Evolutionary conservation across 192 early-diverging fungal species (phyloP).

Genomic region (Linnemannia hyalina): DNA sequence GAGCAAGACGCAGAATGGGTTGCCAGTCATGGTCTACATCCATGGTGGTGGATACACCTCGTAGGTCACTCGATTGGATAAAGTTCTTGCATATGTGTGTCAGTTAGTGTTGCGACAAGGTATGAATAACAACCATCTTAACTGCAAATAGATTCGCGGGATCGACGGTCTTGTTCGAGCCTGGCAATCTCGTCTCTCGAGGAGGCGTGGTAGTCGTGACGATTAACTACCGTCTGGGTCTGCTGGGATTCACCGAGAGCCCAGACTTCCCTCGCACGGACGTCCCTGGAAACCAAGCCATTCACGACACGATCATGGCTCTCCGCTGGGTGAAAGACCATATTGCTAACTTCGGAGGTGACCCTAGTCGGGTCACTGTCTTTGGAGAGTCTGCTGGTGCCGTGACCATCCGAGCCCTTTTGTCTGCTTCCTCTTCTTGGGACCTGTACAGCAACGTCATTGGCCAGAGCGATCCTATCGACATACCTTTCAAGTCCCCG

Average conservation of each 20-base stretch:
- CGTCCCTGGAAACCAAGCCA: conserved; percentile 18
- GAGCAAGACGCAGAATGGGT: conserved; percentile 2
- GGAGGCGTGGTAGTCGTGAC: conserved; percentile 50
- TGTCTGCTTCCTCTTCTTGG: conserved; percentile 36
- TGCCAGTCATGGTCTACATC: conserved; percentile 72
- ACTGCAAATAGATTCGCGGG: background rate
- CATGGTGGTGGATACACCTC: conserved; percentile 65
- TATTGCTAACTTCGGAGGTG: conserved; percentile 66
- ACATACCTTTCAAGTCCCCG: conserved; percentile 22
- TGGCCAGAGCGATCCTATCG: conserved; percentile 51
- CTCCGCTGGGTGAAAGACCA: conserved; percentile 67
- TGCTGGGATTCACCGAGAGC: conserved; percentile 56
- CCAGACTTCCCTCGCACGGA: background rate
- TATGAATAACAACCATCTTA: background rate
- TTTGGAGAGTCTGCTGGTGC: conserved; percentile 66
- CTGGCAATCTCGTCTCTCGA: conserved; percentile 24
- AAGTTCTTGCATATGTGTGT: background rate
- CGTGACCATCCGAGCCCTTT: conserved; percentile 42
- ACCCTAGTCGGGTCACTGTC: conserved; percentile 61
- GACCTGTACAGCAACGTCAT: conserved; percentile 54
- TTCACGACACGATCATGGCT: conserved; percentile 66
- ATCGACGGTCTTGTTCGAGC: conserved; percentile 28
- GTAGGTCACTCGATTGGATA: background rate
- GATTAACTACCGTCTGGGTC: conserved; percentile 69
- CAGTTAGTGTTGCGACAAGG: background rate